These are phyloP conservation scores for Yamadazyma olivae DNA, from an alignment of 805 yeast genomes.

Conservation along the genomic window DNA sequence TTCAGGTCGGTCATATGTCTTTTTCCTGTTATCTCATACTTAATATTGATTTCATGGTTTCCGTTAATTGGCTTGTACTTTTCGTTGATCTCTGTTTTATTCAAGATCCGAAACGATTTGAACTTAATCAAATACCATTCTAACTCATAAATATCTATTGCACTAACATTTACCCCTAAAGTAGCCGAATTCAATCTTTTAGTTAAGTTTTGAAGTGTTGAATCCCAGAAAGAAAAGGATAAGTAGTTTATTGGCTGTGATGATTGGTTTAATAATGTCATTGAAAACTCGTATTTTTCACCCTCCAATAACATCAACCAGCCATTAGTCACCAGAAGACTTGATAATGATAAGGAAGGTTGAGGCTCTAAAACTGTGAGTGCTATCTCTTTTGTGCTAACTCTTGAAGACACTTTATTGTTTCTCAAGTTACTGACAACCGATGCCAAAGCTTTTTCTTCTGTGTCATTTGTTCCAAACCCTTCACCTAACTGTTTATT, in stretches of 20 bases:
- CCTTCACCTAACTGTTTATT: slow-evolving; percentile 1
- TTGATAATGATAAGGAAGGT: slow-evolving; percentile 56
- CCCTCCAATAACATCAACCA: slow-evolving; percentile 82
- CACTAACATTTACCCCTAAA: slow-evolving; percentile 36
- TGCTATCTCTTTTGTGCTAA: slow-evolving; percentile 15
- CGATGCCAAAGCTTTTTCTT: slow-evolving; percentile 7
- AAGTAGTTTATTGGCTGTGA: slow-evolving; percentile 53
- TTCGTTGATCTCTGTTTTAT: slow-evolving; percentile 38
- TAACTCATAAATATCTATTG: slow-evolving; percentile 68
- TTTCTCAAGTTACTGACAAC: slow-evolving; percentile 25
- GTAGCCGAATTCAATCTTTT: slow-evolving; percentile 44
- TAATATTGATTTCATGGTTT: slow-evolving; percentile 41
- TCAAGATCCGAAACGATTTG: slow-evolving; percentile 53
- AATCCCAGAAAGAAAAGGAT: slow-evolving; percentile 65
- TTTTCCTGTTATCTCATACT: slow-evolving; percentile 65
- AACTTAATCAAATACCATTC: slow-evolving; percentile 64
- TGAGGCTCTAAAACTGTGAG: slow-evolving; percentile 45
- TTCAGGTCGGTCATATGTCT: slow-evolving; percentile 68
- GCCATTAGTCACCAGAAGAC: slow-evolving; percentile 54
- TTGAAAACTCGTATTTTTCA: slow-evolving; percentile 50
- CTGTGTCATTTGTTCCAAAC: no score
- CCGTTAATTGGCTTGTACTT: slow-evolving; percentile 39
- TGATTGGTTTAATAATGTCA: slow-evolving; percentile 58
- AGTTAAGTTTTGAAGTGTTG: slow-evolving; percentile 64
- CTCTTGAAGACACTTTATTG: slow-evolving; percentile 17